Conservation (phyloP, 1,284 basidiomycete species). For the Rhodotorula sp. region DNA sequence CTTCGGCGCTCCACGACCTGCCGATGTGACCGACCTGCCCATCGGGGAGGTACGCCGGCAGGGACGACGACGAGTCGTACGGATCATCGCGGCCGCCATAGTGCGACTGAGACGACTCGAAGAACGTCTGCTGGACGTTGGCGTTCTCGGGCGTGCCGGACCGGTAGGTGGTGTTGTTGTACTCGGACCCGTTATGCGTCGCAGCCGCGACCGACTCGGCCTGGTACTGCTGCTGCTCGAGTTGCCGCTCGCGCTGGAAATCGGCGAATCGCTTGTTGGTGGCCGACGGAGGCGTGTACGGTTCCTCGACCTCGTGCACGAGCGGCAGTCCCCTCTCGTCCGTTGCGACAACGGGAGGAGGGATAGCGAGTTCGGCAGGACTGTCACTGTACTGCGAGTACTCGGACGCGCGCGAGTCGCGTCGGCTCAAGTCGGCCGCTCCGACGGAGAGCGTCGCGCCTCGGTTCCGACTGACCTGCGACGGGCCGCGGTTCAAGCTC, state of each 20-base stretch:
- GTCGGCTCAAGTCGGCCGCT: conserved; percentile 1
- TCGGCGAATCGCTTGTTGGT: not conserved
- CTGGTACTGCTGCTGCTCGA: conserved; percentile 1
- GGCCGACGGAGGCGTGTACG: conserved; percentile 2
- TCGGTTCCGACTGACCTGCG: conserved; percentile 1
- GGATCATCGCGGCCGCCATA: not conserved
- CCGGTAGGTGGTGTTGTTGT: conserved; percentile 6
- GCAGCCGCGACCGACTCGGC: not conserved
- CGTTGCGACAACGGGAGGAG: conserved; percentile 6
- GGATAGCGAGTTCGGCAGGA: conserved; percentile 1
- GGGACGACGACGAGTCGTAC: not conserved
- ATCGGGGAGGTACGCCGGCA: not conserved
- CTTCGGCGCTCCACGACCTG: conserved; percentile 4
- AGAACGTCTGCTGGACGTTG: conserved; percentile 43
- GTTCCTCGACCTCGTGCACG: conserved; percentile 20
- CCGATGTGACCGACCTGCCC: not conserved
- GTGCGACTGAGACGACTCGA: not conserved
- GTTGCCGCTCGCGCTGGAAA: conserved; percentile 5
- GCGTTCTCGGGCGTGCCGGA: conserved; percentile 41
- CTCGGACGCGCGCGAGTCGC: conserved; percentile 18
- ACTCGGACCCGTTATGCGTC: not conserved
- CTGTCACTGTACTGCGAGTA: conserved; percentile 24
- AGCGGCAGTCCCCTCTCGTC: conserved; percentile 20
- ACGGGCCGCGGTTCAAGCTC: conserved; percentile 9
- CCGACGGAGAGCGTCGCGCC: not conserved